phyloP scores from a whole-genome alignment of 1,284 basidiomycete species.

The Athelia psychrophila region DNA sequence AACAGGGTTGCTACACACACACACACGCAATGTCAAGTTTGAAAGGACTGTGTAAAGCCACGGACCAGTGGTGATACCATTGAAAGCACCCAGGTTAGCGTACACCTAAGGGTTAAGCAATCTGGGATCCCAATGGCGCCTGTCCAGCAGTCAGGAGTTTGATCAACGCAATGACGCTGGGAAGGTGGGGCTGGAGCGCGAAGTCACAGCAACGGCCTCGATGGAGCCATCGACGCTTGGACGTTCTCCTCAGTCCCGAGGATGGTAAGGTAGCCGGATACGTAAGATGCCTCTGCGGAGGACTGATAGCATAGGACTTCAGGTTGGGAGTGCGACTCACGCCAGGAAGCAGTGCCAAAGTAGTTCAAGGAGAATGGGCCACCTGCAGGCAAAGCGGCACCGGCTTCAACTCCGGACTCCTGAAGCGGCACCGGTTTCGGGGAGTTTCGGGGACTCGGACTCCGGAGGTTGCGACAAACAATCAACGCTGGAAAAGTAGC shows the following conservation, averaged over 20 bases:
- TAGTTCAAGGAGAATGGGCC: slow-evolving; percentile 32
- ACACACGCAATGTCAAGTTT: background rate
- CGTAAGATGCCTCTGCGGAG: background rate
- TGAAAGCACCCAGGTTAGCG: slow-evolving; percentile 2
- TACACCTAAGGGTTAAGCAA: slow-evolving; percentile 32
- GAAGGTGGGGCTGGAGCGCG: slow-evolving; percentile 33
- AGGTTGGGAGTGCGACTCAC: background rate
- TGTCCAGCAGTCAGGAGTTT: slow-evolving; percentile 26
- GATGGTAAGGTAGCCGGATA: background rate
- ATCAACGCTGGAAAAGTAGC: slow-evolving; percentile 32
- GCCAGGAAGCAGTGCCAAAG: background rate
- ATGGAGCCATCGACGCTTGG: slow-evolving; percentile 6
- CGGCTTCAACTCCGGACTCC: slow-evolving; percentile 32
- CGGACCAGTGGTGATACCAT: slow-evolving; percentile 1
- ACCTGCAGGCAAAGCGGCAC: slow-evolving; percentile 37
- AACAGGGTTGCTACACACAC: slow-evolving; percentile 11
- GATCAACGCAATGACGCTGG: slow-evolving; percentile 33
- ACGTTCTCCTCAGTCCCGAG: background rate
- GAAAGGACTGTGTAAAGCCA: background rate
- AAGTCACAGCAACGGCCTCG: slow-evolving; percentile 27
- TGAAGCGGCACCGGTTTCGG: slow-evolving; percentile 32
- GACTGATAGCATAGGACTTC: background rate
- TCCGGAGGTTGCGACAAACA: slow-evolving; percentile 15
- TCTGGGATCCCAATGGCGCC: slow-evolving; percentile 34
- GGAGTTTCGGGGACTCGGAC: too few species aligned